Evolutionary conservation across 192 early-diverging fungal species (phyloP).

Genomic region (Coemansia sp.): DNA sequence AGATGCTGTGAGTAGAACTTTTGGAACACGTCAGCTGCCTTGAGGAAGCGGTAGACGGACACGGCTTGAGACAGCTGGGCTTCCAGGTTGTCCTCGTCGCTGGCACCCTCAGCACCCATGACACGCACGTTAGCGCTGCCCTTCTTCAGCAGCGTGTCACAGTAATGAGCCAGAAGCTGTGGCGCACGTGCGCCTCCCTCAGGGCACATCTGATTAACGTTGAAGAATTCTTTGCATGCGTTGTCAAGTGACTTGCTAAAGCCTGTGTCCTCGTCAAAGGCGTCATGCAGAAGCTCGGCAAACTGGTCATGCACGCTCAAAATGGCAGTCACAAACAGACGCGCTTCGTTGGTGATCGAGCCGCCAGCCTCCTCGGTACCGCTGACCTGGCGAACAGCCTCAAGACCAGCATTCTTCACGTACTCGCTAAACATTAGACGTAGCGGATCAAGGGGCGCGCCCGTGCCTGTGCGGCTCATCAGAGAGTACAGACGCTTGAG

Average conservation of each 20-base stretch:
- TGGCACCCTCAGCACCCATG: constrained; percentile 37
- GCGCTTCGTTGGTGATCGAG: constrained; percentile 44
- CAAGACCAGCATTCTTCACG: constrained; percentile 75
- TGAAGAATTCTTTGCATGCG: constrained; percentile 92
- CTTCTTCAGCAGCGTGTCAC: constrained; percentile 86
- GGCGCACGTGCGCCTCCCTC: constrained; percentile 68
- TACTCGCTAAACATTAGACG: constrained; percentile 72
- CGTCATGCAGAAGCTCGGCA: constrained; percentile 66
- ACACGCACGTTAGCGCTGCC: constrained; percentile 49
- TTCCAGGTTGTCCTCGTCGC: constrained; percentile 51
- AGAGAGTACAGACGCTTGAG: constrained; percentile 84
- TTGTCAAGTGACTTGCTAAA: constrained; percentile 91
- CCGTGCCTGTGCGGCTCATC: constrained; percentile 67
- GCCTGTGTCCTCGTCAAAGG: constrained; percentile 76
- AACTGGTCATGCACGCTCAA: constrained; percentile 88
- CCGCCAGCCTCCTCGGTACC: constrained; percentile 52
- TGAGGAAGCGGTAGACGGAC: constrained; percentile 94
- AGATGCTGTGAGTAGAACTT: constrained; percentile 94
- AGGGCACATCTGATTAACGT: constrained; percentile 83
- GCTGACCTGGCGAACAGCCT: constrained; percentile 74
- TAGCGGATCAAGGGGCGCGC: constrained; percentile 75
- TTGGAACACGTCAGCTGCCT: constrained; percentile 98
- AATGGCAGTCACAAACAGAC: constrained; percentile 81
- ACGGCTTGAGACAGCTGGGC: constrained; percentile 58
- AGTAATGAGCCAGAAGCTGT: constrained; percentile 86